Percentiles rank a stretch among this genome's conserved stretches.
These are phyloP conservation scores for Coemansia sp. DNA, from an alignment of 192 early-diverging fungal genomes.

Conservation along the genomic window DNA sequence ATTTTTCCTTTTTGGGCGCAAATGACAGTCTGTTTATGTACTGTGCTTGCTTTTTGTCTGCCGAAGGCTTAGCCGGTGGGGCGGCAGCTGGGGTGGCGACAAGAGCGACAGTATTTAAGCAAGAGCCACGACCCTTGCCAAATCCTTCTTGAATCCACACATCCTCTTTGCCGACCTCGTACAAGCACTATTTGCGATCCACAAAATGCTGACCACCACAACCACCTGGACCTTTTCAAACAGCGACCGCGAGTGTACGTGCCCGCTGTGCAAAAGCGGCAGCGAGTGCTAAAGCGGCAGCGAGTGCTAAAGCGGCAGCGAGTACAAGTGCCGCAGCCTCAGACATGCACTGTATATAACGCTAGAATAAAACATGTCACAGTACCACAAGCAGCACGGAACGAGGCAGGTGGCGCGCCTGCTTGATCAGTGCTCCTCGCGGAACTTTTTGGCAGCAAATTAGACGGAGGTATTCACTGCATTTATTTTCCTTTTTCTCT, in stretches of 20 bases:
- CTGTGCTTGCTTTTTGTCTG: background rate
- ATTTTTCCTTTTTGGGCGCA: background rate
- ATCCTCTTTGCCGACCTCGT: background rate
- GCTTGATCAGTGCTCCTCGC: background rate
- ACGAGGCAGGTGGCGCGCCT: background rate
- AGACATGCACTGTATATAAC: conserved; percentile 12
- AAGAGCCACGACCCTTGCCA: background rate
- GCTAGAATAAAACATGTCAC: background rate
- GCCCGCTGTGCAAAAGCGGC: conserved; percentile 30
- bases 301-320: conserved; percentile 1
- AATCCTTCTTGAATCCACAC: background rate
- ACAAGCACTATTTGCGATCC: background rate
- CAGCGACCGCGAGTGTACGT: conserved; percentile 34
- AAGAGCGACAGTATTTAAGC: background rate
- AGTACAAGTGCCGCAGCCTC: background rate
- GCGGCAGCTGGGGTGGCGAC: background rate
- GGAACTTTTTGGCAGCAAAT: background rate
- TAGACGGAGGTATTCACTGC: background rate
- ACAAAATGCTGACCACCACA: background rate
- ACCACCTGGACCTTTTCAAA: conserved; percentile 1
- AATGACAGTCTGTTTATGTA: background rate
- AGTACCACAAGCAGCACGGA: background rate
- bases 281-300: conserved; percentile 1
- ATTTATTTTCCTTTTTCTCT: background rate
- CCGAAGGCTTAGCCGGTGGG: conserved; percentile 6